Conservation (phyloP, 768 basidiomycete species). For the Cantharellus cinnabarinus region DNA sequence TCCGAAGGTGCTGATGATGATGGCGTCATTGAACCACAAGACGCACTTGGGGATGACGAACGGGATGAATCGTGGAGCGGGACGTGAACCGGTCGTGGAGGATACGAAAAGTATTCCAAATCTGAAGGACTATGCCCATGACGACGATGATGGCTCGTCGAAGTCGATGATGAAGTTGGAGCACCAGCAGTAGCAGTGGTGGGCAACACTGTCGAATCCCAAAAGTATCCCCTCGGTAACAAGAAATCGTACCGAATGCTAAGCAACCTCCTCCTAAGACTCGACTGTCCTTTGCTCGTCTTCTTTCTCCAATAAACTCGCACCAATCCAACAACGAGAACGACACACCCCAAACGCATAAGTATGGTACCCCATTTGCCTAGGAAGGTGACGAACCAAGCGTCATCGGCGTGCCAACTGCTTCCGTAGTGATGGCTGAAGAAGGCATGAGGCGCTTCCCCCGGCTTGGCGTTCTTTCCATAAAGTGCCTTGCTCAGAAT, state of each 20-base stretch:
- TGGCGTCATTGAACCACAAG: not conserved
- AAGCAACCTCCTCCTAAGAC: not conserved
- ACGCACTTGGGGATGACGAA: not conserved
- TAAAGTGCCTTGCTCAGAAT: slow-evolving; percentile 94
- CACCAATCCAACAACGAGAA: slow-evolving; percentile 50
- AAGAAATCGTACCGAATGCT: not conserved
- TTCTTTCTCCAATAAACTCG: slow-evolving; percentile 15
- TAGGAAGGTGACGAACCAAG: slow-evolving; percentile 89
- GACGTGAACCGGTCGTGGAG: too few species aligned
- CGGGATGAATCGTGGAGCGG: too few species aligned
- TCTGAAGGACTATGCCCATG: not conserved
- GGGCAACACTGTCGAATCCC: too few species aligned
- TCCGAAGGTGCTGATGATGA: not conserved
- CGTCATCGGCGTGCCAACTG: slow-evolving; percentile 96
- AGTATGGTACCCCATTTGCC: slow-evolving; percentile 70
- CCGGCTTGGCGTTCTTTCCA: slow-evolving; percentile 78
- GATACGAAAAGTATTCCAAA: not conserved
- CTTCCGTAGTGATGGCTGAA: slow-evolving; percentile 97
- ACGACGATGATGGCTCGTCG: not conserved
- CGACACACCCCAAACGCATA: slow-evolving; percentile 63
- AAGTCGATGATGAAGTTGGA: too few species aligned
- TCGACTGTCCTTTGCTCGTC: not conserved
- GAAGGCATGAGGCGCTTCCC: slow-evolving; percentile 75
- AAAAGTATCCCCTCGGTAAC: too few species aligned
- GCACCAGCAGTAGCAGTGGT: too few species aligned